Base-by-base conservation (phyloP, 108 stramenopile genomes). In the Nannochloropsis gaditana region DNA sequence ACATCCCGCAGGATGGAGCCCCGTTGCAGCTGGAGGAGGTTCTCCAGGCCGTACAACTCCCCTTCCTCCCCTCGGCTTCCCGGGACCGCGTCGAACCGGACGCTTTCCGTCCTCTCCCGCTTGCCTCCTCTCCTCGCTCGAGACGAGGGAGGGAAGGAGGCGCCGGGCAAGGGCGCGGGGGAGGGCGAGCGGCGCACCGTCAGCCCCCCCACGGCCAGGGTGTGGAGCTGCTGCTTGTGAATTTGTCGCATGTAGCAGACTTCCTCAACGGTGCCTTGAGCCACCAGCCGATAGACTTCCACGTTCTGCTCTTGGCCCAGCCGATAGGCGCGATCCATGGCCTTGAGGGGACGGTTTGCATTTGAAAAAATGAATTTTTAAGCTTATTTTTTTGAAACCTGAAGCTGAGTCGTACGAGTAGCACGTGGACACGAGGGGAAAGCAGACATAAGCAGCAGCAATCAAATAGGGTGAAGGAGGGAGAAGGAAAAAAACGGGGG, bases 261-360 rank as follows among this genome's bases (percentile, higher is more conserved):
- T 82, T 97, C 97, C 85, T 97, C 97, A 41, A 97, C 93, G 17
- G 95, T 96, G 50, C 47, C 95, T 44, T 92, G 89, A 21, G 94
- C 86, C 79, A 96, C 93, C 5, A 95, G 90, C n/a, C 94, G 93
- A 42, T 93, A 84, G 21, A 96, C 95, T 5, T 91, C 88, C 9
- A 97, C 97, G 86, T 96, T 91, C 8, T 92, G 89, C 81, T 86
- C 90, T 91, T 98, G 97, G 17, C 97, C 97, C 85, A 96, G 95
- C 42, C 97, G 92, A 82, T 92, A 94, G 43, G 93, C 92, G 43
- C 94, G 90, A 86, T 94, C 95, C 59, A 73, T 3, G 59, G 59
- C 59, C 59, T 73, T 1, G 31, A 31, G 31, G 31, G 31, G 31
- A 31, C 31, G 31, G 31, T 31, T 31, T 31, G 31, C 31, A 31